phyloP scores from a whole-genome alignment of 495 filamentous ascomycete species.

The Chaetomium fimeti region DNA sequence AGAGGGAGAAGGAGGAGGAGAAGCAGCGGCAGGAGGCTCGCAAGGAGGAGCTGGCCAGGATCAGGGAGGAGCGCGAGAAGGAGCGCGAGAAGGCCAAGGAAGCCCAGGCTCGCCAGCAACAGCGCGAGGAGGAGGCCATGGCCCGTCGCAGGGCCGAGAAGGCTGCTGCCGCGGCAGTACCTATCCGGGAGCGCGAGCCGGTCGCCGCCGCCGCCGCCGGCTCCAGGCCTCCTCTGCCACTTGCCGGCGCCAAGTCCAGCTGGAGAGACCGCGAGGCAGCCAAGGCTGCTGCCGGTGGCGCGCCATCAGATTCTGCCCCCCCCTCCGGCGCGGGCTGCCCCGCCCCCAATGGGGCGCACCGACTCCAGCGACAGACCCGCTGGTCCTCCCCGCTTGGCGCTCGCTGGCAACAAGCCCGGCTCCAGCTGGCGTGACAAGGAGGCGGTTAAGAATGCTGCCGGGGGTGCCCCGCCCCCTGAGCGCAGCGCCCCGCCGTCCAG shows the following conservation, averaged over 20 bases:
- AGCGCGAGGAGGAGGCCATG: slow-evolving; percentile 56
- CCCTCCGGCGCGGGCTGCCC: slow-evolving; percentile 29
- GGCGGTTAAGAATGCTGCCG: slow-evolving; percentile 55
- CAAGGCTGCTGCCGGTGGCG: slow-evolving; percentile 24
- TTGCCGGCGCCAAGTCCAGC: slow-evolving; percentile 38
- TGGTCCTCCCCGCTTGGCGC: slow-evolving; percentile 63
- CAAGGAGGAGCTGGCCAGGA: slow-evolving; percentile 60
- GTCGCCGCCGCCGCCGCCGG: slow-evolving; percentile 32
- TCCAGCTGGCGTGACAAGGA: slow-evolving; percentile 87
- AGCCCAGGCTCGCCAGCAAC: slow-evolving; percentile 49
- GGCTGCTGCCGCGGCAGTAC: slow-evolving; percentile 30
- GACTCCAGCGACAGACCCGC: slow-evolving; percentile 55
- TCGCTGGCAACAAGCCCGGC: slow-evolving; percentile 61
- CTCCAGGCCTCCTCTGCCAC: slow-evolving; percentile 32
- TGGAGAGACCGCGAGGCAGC: slow-evolving; percentile 50
- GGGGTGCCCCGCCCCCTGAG: slow-evolving; percentile 24
- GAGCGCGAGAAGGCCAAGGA: slow-evolving; percentile 64
- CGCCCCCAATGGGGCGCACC: slow-evolving; percentile 45
- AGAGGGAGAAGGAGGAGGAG: slow-evolving; percentile 80
- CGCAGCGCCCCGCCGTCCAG: slow-evolving; percentile 28
- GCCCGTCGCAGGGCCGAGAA: slow-evolving; percentile 52
- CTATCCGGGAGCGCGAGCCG: slow-evolving; percentile 41
- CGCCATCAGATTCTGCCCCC: slow-evolving; percentile 22
- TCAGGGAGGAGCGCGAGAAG: slow-evolving; percentile 79
- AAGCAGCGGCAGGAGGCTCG: slow-evolving; percentile 66